A percentile compares a stretch with the other conserved stretches of the same genome.
These are phyloP conservation scores for Drosera spatulata DNA, from an alignment of 179 eudicot genomes.

Conservation along the genomic window DNA sequence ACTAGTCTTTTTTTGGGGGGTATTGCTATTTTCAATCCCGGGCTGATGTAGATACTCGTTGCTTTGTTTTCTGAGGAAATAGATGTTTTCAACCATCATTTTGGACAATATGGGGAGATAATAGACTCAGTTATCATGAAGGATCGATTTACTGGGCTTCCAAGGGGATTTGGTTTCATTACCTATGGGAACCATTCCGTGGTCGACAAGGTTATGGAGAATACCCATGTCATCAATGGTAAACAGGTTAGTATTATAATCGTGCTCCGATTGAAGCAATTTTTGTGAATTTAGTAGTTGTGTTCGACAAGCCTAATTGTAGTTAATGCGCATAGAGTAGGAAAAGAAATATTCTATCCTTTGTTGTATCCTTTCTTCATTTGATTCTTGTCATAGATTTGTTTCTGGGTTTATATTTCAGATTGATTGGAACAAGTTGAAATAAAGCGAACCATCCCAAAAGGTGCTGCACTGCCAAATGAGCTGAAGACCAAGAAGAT, in stretches of 20 bases:
- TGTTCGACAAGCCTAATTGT: no score
- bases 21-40: no score
- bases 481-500: slow-evolving; percentile 13
- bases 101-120: slow-evolving; percentile 56
- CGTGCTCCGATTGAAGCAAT: not conserved
- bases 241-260: slow-evolving; percentile 21
- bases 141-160: slow-evolving; percentile 35
- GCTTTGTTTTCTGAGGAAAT: not conserved
- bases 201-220: slow-evolving; percentile 46
- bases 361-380: no score
- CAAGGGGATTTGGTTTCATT: slow-evolving; percentile 52
- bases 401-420: no score
- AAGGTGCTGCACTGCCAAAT: slow-evolving; percentile 22
- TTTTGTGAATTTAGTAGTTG: not conserved
- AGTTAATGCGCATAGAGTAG: no score
- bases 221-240: slow-evolving; percentile 40
- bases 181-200: slow-evolving; percentile 45
- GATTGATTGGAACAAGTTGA: slow-evolving; percentile 28
- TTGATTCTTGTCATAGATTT: no score
- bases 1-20: no score
- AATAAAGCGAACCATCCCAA: slow-evolving; percentile 55
- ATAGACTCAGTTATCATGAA: slow-evolving; percentile 56
- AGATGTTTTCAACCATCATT: slow-evolving; percentile 36
- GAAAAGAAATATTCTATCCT: no score
- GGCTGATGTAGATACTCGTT: no score